Evolutionary conservation across 1,284 basidiomycete genomes (phyloP).

Genomic region (Pseudozyma pruni): DNA sequence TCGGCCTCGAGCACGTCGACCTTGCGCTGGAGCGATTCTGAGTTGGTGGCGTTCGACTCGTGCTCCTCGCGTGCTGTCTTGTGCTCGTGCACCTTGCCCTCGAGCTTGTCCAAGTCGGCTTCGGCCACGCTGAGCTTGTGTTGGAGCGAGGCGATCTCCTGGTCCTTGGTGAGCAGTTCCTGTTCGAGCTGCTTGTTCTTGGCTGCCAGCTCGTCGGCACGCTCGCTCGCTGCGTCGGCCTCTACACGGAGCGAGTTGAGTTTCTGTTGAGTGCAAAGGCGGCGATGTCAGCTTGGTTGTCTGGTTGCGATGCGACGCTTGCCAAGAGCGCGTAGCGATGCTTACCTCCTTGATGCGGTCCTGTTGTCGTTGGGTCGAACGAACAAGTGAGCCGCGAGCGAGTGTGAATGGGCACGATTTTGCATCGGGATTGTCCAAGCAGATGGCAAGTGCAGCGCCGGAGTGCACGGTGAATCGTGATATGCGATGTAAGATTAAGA

Average conservation of each 20-base stretch:
- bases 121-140: conserved; percentile 81
- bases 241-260: conserved; percentile 80
- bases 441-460: background rate
- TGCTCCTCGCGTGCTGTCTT: conserved; percentile 80
- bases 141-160: conserved; percentile 84
- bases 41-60: conserved; percentile 79
- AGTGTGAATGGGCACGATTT: too few species aligned
- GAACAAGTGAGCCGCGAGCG: background rate
- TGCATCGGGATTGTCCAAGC: too few species aligned
- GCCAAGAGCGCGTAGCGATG: background rate
- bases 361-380: conserved; percentile 52
- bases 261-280: conserved; percentile 67
- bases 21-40: conserved; percentile 84
- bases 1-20: conserved; percentile 93
- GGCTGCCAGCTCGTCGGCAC: conserved; percentile 66
- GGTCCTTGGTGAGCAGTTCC: conserved; percentile 82
- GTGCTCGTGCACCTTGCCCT: conserved; percentile 77
- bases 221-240: conserved; percentile 78
- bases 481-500: background rate
- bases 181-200: conserved; percentile 75
- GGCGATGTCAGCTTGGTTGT: background rate
- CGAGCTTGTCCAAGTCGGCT: conserved; percentile 79
- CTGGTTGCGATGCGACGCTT: background rate
- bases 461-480: too few species aligned
- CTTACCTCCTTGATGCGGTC: conserved; percentile 73